A percentile compares a stretch with the other conserved stretches of the same genome.
Evolutionary conservation across 2,329 filamentous ascomycete genomes (phyloP).

Genomic region (Mollisia scopiformis): DNA sequence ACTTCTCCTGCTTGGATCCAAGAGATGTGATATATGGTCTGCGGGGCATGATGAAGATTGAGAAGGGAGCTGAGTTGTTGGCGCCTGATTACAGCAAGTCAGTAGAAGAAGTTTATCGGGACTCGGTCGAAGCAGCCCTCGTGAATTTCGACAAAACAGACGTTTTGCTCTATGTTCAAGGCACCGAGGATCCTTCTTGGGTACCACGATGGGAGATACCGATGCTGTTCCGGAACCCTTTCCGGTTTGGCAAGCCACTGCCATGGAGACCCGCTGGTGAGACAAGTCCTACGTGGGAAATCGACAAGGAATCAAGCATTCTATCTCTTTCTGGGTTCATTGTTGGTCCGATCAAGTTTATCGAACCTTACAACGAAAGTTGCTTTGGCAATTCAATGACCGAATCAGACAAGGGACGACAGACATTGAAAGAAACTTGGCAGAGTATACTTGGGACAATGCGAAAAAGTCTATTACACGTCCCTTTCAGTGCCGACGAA

Average conservation of each 20-base stretch:
- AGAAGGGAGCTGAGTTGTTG: slow-evolving; percentile 11
- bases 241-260: slow-evolving; percentile 33
- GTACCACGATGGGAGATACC: slow-evolving; percentile 31
- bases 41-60: slow-evolving; percentile 19
- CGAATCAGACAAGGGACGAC: slow-evolving; percentile 23
- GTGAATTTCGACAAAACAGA: slow-evolving; percentile 32
- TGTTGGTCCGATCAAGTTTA: slow-evolving; percentile 12
- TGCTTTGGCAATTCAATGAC: slow-evolving; percentile 27
- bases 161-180: slow-evolving; percentile 28
- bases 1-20: slow-evolving; percentile 21
- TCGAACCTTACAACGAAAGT: slow-evolving; percentile 25
- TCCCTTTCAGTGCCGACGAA: slow-evolving; percentile 17
- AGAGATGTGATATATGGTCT: slow-evolving; percentile 24
- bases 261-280: slow-evolving; percentile 31
- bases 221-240: slow-evolving; percentile 36
- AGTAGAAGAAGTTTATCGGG: slow-evolving; percentile 18
- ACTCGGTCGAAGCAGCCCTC: slow-evolving; percentile 31
- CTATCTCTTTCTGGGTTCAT: slow-evolving; percentile 20
- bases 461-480: slow-evolving; percentile 6
- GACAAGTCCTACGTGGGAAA: slow-evolving; percentile 27
- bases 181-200: slow-evolving; percentile 30
- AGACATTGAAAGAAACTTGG: slow-evolving; percentile 22
- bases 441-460: slow-evolving; percentile 24
- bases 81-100: slow-evolving; percentile 21
- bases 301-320: slow-evolving; percentile 26